Evolutionary conservation across 2,329 filamentous ascomycete genomes (phyloP).

Genomic region (Volutella citrinella): DNA sequence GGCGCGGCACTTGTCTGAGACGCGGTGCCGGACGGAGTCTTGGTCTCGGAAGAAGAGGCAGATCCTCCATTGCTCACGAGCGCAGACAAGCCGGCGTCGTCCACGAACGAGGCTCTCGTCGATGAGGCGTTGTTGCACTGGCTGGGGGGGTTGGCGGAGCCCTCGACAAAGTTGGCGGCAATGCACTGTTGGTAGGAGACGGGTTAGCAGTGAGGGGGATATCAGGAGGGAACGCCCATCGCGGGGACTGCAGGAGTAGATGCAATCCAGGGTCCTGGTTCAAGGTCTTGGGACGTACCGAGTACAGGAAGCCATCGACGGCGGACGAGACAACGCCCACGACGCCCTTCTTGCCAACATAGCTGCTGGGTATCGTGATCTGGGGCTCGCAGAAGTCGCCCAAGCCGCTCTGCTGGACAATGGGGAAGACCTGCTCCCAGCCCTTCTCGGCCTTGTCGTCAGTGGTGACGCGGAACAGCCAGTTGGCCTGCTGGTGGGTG

Average conservation of each 20-base stretch:
- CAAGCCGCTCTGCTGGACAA: slow-evolving; percentile 52
- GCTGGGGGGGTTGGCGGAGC: slow-evolving; percentile 28
- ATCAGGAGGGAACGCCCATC: too few relatives aligned
- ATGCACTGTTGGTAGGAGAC: slow-evolving; percentile 49
- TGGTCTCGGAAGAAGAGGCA: slow-evolving; percentile 7
- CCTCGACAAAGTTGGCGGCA: slow-evolving; percentile 53
- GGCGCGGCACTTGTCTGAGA: slow-evolving; percentile 16
- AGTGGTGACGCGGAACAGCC: slow-evolving; percentile 56
- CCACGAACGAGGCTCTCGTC: slow-evolving; percentile 28
- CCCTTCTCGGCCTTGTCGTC: slow-evolving; percentile 44
- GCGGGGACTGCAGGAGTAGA: too few relatives aligned
- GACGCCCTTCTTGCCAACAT: slow-evolving; percentile 53
- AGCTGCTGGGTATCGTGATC: slow-evolving; percentile 47
- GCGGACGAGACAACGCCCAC: slow-evolving; percentile 50
- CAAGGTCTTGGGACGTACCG: slow-evolving; percentile 37
- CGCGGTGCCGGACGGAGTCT: slow-evolving; percentile 4
- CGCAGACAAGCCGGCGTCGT: slow-evolving; percentile 32
- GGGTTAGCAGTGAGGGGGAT: background rate
- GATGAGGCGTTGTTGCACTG: slow-evolving; percentile 36
- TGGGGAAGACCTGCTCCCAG: slow-evolving; percentile 55
- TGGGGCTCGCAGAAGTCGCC: slow-evolving; percentile 52
- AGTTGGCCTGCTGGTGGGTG: slow-evolving; percentile 51
- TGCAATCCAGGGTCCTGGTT: too few relatives aligned
- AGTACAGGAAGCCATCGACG: slow-evolving; percentile 54
- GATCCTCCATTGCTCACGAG: slow-evolving; percentile 23